Evolutionary conservation across 108 stramenopile genomes (phyloP), one percentile per base, ranked within the genome.

Genomic region (Cyclotella sp.): DNA sequence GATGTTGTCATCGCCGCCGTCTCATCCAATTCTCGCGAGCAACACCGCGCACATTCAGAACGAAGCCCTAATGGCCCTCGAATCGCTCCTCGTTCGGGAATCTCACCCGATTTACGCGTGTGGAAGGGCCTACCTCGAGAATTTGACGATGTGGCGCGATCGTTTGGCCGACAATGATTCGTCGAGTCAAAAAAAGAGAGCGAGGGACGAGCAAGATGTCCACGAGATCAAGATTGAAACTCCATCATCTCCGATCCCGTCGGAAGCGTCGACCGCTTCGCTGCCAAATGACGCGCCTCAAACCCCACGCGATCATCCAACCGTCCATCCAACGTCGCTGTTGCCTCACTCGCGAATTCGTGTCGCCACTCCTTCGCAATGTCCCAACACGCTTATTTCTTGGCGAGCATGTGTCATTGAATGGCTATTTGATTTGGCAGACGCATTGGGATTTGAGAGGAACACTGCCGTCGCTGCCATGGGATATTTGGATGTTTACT

Each of bases 401-500:
- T 75, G 73, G 73, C 43, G 73, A 19, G 49, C 53, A 3, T 13
- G 29, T 14, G 51, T 65, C 18, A 46, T 63, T 26, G 73, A 64
- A 41, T 65, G 63, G 63, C 42, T 57, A 4, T 75, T 75, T 28
- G 49, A 65, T n/a, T 18, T 65, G 1, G 52, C 54, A 43, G 63
- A 75, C 22, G 9, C n/a, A 0, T 34, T 43, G 13, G 27, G 30
- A 9, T 45, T 41, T 42, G 73, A 75, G 28, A 52, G 63, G 24
- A 75, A 75, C 27, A 57, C 64, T 13, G 73, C 73, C 52, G 27
- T 75, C 12, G 51, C 15, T 11, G 63, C 73, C 21, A 1, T 75
- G 53, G 51, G 61, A 22, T 75, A 63, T 66, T 43, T 75, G 53
- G 73, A 75, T 75, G 44, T 27, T 12, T 75, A 75, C 24, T 57